Evolutionary conservation across 2,329 filamentous ascomycete species (phyloP), one percentile per base, ranked within the genome.

Genomic region (Phialophora tarda): DNA sequence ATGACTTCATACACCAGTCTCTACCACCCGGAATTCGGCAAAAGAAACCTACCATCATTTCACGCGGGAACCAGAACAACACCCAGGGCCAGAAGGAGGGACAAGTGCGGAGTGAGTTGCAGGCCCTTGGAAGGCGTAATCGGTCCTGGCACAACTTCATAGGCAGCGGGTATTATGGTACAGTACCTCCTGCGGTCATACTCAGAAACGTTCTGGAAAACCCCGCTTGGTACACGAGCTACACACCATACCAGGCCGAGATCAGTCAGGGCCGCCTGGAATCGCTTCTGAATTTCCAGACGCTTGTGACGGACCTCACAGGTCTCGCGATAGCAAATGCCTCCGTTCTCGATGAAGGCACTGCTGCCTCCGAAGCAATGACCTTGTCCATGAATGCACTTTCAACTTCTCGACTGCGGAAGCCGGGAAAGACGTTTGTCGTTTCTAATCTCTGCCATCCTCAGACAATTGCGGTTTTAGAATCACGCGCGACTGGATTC

Each of bases 191-290:
- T 4, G 87, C 92, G 63, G 93, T 97, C 64, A 96, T 98, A 77
- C 92, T 95, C 83, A 86, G 93, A 72, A 97, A 97, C 77, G 85
- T 98, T 4, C 82, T 98, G 65, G 93, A 98, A 83, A 94, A 91
- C 77, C 94, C 94, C 4, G 93, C 89, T 10, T 98, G 94, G 94
- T 98, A 98, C 78, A 98, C 94, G 48, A 97, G 93, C 81, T 97
- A 98, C 79, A 97, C 94, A 0, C 94, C 94, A 17, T 98, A 97
- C 80, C 94, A 98, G 81, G 91, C 94, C 2, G 94, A 98, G 81
- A 97, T 98, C 82, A 97, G 93, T 77, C 94, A 98, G 81, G 94
- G 94, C 41, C 89, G 94, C 63, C 81, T 98, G 69, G 92, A 97
- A 83, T 96, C 92, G 5, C 82, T 98, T 62, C 83, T 98, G 69